Evolutionary conservation across 2,329 filamentous ascomycete species (phyloP).

Genomic region (Tolypocladium pustulatum): DNA sequence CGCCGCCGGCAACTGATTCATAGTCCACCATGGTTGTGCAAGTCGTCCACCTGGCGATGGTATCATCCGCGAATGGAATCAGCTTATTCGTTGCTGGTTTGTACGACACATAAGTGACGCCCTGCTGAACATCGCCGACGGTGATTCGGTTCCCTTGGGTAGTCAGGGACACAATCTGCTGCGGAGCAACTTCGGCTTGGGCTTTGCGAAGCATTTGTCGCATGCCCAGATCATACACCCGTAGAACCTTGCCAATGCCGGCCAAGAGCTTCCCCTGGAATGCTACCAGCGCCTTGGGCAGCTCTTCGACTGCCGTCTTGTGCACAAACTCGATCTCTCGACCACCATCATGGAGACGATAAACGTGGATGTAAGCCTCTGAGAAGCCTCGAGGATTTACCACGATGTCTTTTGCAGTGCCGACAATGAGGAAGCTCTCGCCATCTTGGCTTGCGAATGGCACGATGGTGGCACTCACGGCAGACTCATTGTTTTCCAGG

Average conservation of each 20-base stretch:
- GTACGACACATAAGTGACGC: constrained; percentile 85
- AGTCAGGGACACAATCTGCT: constrained; percentile 79
- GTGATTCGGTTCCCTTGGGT: constrained; percentile 87
- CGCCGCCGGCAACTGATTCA: constrained; percentile 85
- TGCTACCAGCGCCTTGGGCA: constrained; percentile 76
- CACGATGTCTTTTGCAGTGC: constrained; percentile 83
- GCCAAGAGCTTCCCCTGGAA: constrained; percentile 87
- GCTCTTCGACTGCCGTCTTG: constrained; percentile 86
- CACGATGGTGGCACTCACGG: constrained; percentile 75
- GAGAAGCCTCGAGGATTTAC: constrained; percentile 65
- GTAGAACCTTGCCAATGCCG: constrained; percentile 73
- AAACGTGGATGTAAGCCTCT: constrained; percentile 83
- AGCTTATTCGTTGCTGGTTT: constrained; percentile 85
- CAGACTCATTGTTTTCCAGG: constrained; percentile 81
- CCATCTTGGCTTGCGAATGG: constrained; percentile 82
- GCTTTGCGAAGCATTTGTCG: constrained; percentile 87
- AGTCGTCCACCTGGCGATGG: constrained; percentile 81
- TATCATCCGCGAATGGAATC: constrained; percentile 89
- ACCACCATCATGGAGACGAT: constrained; percentile 81
- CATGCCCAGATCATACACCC: constrained; percentile 89
- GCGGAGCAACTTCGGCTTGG: constrained; percentile 67
- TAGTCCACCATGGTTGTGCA: constrained; percentile 94
- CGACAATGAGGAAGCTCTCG: constrained; percentile 85
- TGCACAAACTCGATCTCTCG: constrained; percentile 87
- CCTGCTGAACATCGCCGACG: constrained; percentile 86